A percentile compares a stretch with the other conserved stretches of the same genome.
Conservation (phyloP, 1,139 yeast genomes). For the Pichia sp. region DNA sequence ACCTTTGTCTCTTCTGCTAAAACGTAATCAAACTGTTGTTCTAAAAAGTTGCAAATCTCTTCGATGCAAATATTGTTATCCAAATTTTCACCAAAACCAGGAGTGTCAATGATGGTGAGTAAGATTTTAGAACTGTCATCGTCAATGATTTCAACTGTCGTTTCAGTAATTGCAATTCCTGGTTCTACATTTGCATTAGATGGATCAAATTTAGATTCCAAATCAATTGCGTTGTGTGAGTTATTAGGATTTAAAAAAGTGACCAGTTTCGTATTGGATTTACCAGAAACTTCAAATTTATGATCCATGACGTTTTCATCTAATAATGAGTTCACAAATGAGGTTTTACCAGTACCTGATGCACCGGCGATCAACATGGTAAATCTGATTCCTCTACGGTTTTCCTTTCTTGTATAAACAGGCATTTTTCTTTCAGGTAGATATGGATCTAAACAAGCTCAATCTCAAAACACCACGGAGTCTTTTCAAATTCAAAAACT, state of each 20-base stretch:
- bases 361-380: slow-evolving; percentile 72
- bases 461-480: too few species aligned
- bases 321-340: slow-evolving; percentile 69
- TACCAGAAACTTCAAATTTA: slow-evolving; percentile 32
- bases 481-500: too few species aligned
- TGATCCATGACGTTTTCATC: slow-evolving; percentile 56
- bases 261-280: slow-evolving; percentile 17
- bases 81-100: slow-evolving; percentile 72
- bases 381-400: slow-evolving; percentile 80
- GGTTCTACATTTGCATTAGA: slow-evolving; percentile 37
- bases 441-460: not conserved
- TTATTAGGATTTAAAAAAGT: slow-evolving; percentile 32
- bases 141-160: slow-evolving; percentile 47
- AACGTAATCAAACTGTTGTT: slow-evolving; percentile 45
- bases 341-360: slow-evolving; percentile 75
- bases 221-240: slow-evolving; percentile 30
- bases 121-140: slow-evolving; percentile 46
- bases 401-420: slow-evolving; percentile 38
- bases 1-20: slow-evolving; percentile 55
- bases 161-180: slow-evolving; percentile 53
- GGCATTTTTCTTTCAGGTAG: not conserved
- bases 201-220: slow-evolving; percentile 36
- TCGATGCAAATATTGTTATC: slow-evolving; percentile 32
- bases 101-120: slow-evolving; percentile 57
- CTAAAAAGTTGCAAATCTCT: slow-evolving; percentile 44